A percentile compares a stretch with the other conserved stretches of the same genome.
Conservation (phyloP, 129 eudicot species). For the Deinandra increscens region DNA sequence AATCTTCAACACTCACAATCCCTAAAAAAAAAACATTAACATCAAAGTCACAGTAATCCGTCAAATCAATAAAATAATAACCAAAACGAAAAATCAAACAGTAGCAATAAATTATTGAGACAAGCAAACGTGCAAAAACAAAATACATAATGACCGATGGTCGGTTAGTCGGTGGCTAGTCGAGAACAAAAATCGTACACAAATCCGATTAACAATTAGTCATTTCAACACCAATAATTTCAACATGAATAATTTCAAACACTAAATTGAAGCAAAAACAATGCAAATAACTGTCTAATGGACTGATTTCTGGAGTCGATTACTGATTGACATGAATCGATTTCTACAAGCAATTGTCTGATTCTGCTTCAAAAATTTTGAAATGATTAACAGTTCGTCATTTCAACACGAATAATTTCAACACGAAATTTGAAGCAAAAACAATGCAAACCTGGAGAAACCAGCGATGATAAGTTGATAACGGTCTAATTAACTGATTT, state of each 20-base stretch:
- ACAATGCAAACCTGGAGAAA: conserved; percentile 28
- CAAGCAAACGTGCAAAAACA: conserved; percentile 13
- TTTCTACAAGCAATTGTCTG: background rate
- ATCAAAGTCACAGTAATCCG: conserved; percentile 1
- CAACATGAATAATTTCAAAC: no score
- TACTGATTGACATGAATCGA: background rate
- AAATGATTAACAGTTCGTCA: no score
- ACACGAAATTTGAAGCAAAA: background rate
- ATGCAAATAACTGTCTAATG: conserved; percentile 12
- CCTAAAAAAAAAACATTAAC: background rate
- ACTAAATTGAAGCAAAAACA: conserved; percentile 13
- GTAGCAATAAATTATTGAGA: background rate
- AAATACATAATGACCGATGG: conserved; percentile 1
- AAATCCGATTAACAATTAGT: background rate
- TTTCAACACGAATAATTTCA: no score
- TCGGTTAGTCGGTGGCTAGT: conserved; percentile 5
- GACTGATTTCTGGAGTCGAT: background rate
- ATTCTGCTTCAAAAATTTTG: no score
- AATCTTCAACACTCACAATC: conserved; percentile 18
- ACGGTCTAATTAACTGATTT: conserved; percentile 9
- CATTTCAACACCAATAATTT: background rate
- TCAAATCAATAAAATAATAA: conserved; percentile 10
- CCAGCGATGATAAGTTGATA: conserved; percentile 1
- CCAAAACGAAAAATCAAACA: background rate
- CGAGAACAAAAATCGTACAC: background rate